Base-by-base conservation (phyloP, 2,329 filamentous ascomycete species). In the Ceratocystis cubensis region DNA sequence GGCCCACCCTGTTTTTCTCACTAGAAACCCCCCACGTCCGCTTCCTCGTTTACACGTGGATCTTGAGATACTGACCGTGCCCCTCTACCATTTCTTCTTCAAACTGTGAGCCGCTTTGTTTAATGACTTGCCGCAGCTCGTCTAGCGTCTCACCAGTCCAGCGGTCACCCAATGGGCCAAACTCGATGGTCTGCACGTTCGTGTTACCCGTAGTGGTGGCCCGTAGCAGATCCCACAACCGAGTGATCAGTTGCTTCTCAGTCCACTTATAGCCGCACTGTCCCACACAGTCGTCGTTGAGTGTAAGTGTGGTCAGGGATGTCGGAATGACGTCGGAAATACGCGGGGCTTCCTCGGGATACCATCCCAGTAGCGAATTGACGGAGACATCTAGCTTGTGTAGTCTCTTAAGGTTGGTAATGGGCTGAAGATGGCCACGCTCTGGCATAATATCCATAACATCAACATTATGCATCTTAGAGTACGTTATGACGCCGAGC, bases 51-150 rank as follows among this genome's bases (percentile, higher is more conserved):
- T 50, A 68, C 20, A 65, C 37, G 37, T 56, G 46, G 1, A 68
- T 68, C 59, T 50, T 65, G 20, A 68, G 64, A 59, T 67, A 68
- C 10, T 63, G 64, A 28, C 66, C 66, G n/a, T 63, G 46, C 13
- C 64, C 66, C 41, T 59, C 63, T 22, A 63, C 15, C 20, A 33
- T 68, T 30, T 63, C 66, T 50, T 66, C 64, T 25, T 65, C 63
- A 59, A 62, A 66, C 28, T 57, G 30, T 33, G 41, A 65, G 7
- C 66, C 66, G 25, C 53, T 63, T 37, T 63, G n/a, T 17, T 48
- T 46, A 20, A 68, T 59, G 20, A 56, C 33, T 41, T 53, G 56
- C 10, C 41, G 59, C 17, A 68, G 64, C 15, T 46, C 63, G 6
- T 68, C 57, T 17, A 68, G 50, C 6, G 45, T 65, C 50, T 68